A percentile compares a stretch with the other conserved stretches of the same genome.
Conservation (phyloP, 2,329 filamentous ascomycete species). For the Basipetospora chlamydospora region DNA sequence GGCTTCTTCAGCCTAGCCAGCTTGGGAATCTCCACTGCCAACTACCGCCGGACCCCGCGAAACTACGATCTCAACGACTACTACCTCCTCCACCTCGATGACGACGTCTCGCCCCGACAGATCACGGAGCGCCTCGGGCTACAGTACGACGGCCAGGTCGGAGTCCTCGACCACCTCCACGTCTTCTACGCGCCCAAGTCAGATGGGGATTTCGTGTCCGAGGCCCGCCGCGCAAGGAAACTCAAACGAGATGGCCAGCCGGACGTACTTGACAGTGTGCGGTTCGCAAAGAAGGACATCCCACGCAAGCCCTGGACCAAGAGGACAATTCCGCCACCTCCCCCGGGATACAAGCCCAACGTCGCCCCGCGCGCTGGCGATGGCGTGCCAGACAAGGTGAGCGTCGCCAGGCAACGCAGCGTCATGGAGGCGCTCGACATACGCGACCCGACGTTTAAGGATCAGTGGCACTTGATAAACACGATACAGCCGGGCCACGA, state of each 20-base stretch:
- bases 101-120: conserved; percentile 47
- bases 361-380: neutral
- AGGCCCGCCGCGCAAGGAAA: conserved; percentile 5
- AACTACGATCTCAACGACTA: conserved; percentile 75
- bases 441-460: conserved; percentile 74
- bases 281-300: conserved; percentile 63
- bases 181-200: conserved; percentile 64
- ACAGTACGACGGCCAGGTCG: conserved; percentile 66
- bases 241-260: conserved; percentile 17
- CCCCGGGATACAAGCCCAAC: conserved; percentile 12
- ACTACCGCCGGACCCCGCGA: conserved; percentile 27
- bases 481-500: conserved; percentile 70
- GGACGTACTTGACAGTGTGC: conserved; percentile 57
- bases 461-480: conserved; percentile 95
- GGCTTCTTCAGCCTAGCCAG: conserved; percentile 37
- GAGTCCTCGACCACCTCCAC: conserved; percentile 66
- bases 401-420: conserved; percentile 41
- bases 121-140: conserved; percentile 63
- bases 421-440: conserved; percentile 59
- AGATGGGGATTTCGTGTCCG: conserved; percentile 39
- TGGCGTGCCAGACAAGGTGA: conserved; percentile 18
- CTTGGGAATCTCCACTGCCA: conserved; percentile 32
- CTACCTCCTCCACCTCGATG: conserved; percentile 75
- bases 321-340: conserved; percentile 28
- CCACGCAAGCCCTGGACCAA: conserved; percentile 38